Base-by-base conservation (phyloP, 805 yeast genomes). In the Saturnispora kantuleensis region DNA sequence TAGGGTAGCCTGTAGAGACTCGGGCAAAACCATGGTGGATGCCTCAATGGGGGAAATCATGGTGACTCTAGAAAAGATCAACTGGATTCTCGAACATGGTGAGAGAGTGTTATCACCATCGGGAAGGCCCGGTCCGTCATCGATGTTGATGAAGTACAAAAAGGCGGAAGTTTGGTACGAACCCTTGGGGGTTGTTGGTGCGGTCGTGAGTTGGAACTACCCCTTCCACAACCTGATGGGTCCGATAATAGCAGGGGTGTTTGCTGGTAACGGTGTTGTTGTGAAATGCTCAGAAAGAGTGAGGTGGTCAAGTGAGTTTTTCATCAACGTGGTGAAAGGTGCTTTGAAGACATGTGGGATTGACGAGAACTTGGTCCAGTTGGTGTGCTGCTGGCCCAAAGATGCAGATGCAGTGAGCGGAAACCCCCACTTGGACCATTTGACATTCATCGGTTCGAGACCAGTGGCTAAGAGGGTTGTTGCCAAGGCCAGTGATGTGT, bases 221-320 rank as follows among this genome's bases (percentile, higher is more conserved):
- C 98, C 99, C 0, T 81, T 93, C 63, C 98, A 93, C 61, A 93
- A 93, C 62, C 67, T 89, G 42, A 65, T 93, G 71, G 97, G 97
- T 3, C 98, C 98, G 1, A 71, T 93, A 2, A 79, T 89, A 46
- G 94, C 97, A 2, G 77, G 90, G 1, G 62, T 93, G 21, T 86
- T 89, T 58, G 78, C 96, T 5, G 99, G 98, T 4, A 90, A 93
- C 57, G 88, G 89, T 6, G 80, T 88, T 38, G 81, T 93, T 9
- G 79, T 93, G 44, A 93, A 93, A 61, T 90, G 98, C 66, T 86
- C 96, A 10, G 99, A 93, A 64, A 84, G 87, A 56, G 98, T 93
- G 1, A 81, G 86, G 35, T 93, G 97, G 97, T 84, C 96, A 10
- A 84, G 96, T 5, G 76, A 73, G 49, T 83, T 81, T 68, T 93